phyloP scores from a whole-genome alignment of 2,329 filamentous ascomycete species.

The Colletotrichum tabaci region DNA sequence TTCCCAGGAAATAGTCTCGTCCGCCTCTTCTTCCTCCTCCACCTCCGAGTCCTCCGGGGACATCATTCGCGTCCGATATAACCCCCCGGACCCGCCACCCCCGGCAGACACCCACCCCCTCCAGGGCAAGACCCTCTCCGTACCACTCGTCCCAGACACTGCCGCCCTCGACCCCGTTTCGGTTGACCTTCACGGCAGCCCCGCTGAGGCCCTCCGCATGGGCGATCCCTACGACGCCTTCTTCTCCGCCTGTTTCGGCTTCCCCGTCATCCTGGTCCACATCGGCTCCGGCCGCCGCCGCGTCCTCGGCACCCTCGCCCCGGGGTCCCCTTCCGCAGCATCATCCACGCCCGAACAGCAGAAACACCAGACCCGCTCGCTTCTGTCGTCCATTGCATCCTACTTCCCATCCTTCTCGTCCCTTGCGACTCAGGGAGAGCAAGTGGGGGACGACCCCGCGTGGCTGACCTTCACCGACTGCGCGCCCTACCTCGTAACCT shows the following conservation, averaged over 20 bases:
- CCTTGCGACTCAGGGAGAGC: slow-evolving; percentile 9
- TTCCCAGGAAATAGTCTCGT: slow-evolving; percentile 67
- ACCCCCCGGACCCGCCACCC: slow-evolving; percentile 52
- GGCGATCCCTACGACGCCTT: slow-evolving; percentile 71
- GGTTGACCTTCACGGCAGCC: slow-evolving; percentile 73
- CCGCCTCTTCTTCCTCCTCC: slow-evolving; percentile 62
- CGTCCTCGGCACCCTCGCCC: slow-evolving; percentile 73
- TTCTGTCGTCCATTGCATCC: slow-evolving; percentile 50
- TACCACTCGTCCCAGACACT: slow-evolving; percentile 71
- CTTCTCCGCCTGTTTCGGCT: slow-evolving; percentile 78
- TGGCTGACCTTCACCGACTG: slow-evolving; percentile 81
- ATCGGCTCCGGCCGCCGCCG: slow-evolving; percentile 73
- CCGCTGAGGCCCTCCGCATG: slow-evolving; percentile 75
- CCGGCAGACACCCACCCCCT: slow-evolving; percentile 56
- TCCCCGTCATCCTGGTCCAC: slow-evolving; percentile 73
- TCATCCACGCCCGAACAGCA: slow-evolving; percentile 10
- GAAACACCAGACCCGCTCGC: slow-evolving; percentile 12
- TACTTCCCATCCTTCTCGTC: slow-evolving; percentile 48
- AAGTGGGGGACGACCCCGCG: slow-evolving; percentile 52
- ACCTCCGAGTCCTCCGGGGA: slow-evolving; percentile 45
- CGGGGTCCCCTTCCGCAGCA: slow-evolving; percentile 16
- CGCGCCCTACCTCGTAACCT: slow-evolving; percentile 82
- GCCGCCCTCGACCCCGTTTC: slow-evolving; percentile 61
- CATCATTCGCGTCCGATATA: slow-evolving; percentile 61
- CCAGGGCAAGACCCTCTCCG: slow-evolving; percentile 59